A percentile compares a stretch with the other conserved stretches of the same genome.
phyloP scores from a whole-genome alignment of 2,329 filamentous ascomycete genomes.

The Westerdykella aurantiaca region DNA sequence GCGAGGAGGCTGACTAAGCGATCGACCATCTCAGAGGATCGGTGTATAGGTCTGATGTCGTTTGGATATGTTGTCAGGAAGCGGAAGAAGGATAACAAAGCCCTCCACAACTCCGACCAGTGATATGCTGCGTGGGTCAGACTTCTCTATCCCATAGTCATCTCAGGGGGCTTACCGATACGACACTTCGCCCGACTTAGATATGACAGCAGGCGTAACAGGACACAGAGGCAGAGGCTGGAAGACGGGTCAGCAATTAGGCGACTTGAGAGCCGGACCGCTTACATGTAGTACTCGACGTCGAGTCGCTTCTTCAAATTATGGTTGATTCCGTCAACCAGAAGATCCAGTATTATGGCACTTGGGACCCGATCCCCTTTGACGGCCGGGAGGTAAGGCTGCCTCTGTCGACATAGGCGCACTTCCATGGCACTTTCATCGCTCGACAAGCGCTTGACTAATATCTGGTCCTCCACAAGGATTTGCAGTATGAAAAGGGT shows the following conservation, averaged over 20 bases:
- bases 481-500: slow-evolving; percentile 81
- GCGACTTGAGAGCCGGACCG: not conserved
- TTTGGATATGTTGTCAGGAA: slow-evolving; percentile 83
- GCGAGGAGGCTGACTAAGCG: slow-evolving; percentile 77
- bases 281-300: slow-evolving; percentile 69
- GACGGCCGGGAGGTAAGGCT: slow-evolving; percentile 74
- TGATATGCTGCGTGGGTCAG: slow-evolving; percentile 56
- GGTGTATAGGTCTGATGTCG: slow-evolving; percentile 64
- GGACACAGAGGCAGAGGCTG: slow-evolving; percentile 68
- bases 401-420: slow-evolving; percentile 81
- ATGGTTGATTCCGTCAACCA: slow-evolving; percentile 89
- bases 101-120: slow-evolving; percentile 93
- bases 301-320: slow-evolving; percentile 84
- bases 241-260: slow-evolving; percentile 43
- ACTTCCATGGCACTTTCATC: slow-evolving; percentile 69
- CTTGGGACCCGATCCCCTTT: slow-evolving; percentile 67
- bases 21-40: slow-evolving; percentile 69
- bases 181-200: slow-evolving; percentile 77
- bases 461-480: slow-evolving; percentile 73
- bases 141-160: too few species aligned
- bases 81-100: slow-evolving; percentile 76
- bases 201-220: slow-evolving; percentile 77
- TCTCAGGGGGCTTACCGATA: slow-evolving; percentile 41
- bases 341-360: slow-evolving; percentile 73
- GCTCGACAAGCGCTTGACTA: slow-evolving; percentile 79